Conservation (phyloP, 495 filamentous ascomycete species). For the Letharia columbiana region DNA sequence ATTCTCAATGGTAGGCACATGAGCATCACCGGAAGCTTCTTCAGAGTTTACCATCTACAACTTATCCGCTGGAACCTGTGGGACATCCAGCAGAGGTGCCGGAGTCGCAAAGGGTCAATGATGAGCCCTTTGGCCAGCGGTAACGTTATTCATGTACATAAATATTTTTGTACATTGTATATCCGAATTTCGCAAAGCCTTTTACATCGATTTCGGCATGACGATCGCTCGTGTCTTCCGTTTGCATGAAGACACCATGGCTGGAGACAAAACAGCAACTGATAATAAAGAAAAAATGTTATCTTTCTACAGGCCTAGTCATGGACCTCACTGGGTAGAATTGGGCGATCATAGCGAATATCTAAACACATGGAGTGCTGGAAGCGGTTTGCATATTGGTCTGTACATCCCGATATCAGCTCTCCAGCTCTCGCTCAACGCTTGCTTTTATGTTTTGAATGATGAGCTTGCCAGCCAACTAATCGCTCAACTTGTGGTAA, state of each 20-base stretch:
- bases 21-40: conserved; percentile 76
- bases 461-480: not conserved
- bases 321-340: not conserved
- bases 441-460: not conserved
- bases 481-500: not conserved
- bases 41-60: conserved; percentile 66
- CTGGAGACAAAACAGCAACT: not conserved
- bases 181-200: not conserved
- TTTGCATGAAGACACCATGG: not conserved
- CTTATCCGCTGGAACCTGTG: conserved; percentile 60
- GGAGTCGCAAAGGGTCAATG: conserved; percentile 45
- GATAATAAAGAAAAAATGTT: not conserved
- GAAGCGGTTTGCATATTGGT: not conserved
- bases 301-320: not conserved
- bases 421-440: not conserved
- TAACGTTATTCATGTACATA: conserved; percentile 8
- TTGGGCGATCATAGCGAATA: not conserved
- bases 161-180: not conserved
- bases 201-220: not conserved
- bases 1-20: conserved; percentile 52
- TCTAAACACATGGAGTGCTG: not conserved
- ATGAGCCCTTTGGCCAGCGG: conserved; percentile 36
- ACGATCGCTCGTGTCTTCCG: not conserved
- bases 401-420: not conserved
- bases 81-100: conserved; percentile 45